Evolutionary conservation across 129 eudicot genomes (phyloP), one percentile per base, ranked within the genome.

Genomic region (Ambrosia trifida): DNA sequence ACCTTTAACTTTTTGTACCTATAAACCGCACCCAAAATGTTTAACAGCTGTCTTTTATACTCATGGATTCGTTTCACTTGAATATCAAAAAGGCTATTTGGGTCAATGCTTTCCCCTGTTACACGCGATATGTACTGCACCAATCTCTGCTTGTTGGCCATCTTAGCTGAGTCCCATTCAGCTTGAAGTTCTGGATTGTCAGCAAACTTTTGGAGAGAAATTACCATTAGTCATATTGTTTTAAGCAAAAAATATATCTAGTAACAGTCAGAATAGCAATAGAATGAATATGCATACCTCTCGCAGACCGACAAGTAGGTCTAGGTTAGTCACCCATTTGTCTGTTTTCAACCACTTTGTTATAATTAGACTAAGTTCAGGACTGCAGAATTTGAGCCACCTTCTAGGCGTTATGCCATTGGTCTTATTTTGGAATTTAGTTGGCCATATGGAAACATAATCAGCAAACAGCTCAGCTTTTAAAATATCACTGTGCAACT

Each of bases 361-460:
- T 78, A 95, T 90, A 52, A 88, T 90, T 51, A 81, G 62, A 77
- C 97, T 90, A 44, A 95, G 97, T 83, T 95, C 99, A 47, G 99
- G 97, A 68, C 89, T 95, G 89, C 99, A 95, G 72, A 95, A 95
- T 18, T 77, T 81, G 67, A 95, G 90, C 99, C 99, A 95, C 57
- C 99, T 83, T 16, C 99, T 96, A 75, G 99, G 99, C 69, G 99
- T 95, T 73, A 95, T 95, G 57, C 99, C 99, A 78, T 95, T 95
- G 64, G 99, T 95, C 74, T 95, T 95, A 63, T 95, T 95, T 75
- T 95, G 99, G 77, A 95, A 95, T 82, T 95, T 95, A 62, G 85
- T 84, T 54, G 99, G 99, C 99, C 99, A 95, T 71, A 90, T 77
- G 43, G 97, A 90, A 30, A 90, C 96, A 78, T 90, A 95, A 76